These are phyloP conservation scores for Pythium plurisporium DNA, from an alignment of 352 stramenopile genomes.

Conservation along the genomic window DNA sequence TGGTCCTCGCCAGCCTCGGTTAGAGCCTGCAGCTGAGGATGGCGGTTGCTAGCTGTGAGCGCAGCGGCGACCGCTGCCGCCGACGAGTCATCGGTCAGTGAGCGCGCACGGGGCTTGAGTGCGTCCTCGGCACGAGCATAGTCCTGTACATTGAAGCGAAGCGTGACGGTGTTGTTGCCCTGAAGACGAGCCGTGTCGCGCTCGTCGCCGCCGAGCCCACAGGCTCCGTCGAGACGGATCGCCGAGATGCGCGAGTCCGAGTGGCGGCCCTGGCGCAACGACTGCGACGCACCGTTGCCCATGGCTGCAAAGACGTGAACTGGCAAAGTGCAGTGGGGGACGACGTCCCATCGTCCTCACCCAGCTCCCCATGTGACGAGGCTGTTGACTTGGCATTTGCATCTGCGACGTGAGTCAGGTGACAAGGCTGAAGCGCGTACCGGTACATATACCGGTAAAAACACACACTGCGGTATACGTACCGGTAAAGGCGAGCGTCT, in stretches of 20 bases:
- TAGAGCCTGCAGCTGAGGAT: slow-evolving; percentile 7
- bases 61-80: not conserved
- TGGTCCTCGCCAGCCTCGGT: slow-evolving; percentile 14
- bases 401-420: slow-evolving; percentile 18
- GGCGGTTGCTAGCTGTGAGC: not conserved
- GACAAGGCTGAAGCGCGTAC: not conserved
- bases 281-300: slow-evolving; percentile 23
- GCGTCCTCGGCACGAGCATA: not conserved
- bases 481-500: too few species aligned
- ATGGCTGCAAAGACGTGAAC: not conserved
- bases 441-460: not conserved
- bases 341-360: not conserved
- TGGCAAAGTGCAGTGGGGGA: not conserved
- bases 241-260: slow-evolving; percentile 20
- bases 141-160: slow-evolving; percentile 7
- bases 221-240: slow-evolving; percentile 4
- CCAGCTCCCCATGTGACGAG: not conserved
- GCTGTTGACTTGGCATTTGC: not conserved
- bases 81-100: slow-evolving; percentile 1
- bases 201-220: not conserved
- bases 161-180: slow-evolving; percentile 15
- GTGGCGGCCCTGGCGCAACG: slow-evolving; percentile 8
- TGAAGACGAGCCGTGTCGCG: not conserved
- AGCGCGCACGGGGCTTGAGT: slow-evolving; percentile 5
- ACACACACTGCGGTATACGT: not conserved